Percentiles rank a stretch among this genome's conserved stretches.
Conservation (phyloP, 306 rosid genomes). For the Rosa persica region DNA sequence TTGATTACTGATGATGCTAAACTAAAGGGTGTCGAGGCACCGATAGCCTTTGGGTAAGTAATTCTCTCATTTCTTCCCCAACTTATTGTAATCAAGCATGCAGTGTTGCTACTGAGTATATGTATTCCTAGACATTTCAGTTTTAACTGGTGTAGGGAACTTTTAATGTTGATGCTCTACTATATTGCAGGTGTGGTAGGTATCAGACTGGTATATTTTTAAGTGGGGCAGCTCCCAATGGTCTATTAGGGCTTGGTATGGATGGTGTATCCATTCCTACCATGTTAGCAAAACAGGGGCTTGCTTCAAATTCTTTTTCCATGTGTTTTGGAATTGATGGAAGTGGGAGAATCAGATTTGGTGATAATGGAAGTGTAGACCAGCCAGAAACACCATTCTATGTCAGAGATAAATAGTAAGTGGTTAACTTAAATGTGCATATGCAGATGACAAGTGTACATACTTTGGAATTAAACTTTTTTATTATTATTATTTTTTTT, state of each 20-base stretch:
- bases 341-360: constrained; percentile 72
- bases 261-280: constrained; percentile 67
- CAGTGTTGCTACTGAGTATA: not conserved
- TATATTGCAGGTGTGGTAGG: constrained; percentile 77
- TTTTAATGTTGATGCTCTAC: constrained; percentile 18
- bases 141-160: not conserved
- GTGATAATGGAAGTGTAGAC: constrained; percentile 60
- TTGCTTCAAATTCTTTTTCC: constrained; percentile 73
- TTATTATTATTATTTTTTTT: too few species aligned
- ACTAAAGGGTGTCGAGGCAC: constrained; percentile 34
- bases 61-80: constrained; percentile 14
- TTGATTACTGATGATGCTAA: constrained; percentile 53
- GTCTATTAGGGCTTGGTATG: constrained; percentile 88
- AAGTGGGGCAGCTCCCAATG: constrained; percentile 75
- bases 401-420: constrained; percentile 46
- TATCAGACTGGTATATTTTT: constrained; percentile 73
- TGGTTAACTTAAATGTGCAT: constrained; percentile 2
- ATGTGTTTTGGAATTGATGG: constrained; percentile 83
- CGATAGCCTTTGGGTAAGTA: constrained; percentile 73
- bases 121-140: not conserved
- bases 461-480: constrained; percentile 4
- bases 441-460: not conserved
- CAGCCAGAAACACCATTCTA: constrained; percentile 77
- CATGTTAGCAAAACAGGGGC: constrained; percentile 60
- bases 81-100: not conserved